Evolutionary conservation across 768 basidiomycete species (phyloP), one percentile per base, ranked within the genome.

Genomic region (Amanita pseudoporphyria): DNA sequence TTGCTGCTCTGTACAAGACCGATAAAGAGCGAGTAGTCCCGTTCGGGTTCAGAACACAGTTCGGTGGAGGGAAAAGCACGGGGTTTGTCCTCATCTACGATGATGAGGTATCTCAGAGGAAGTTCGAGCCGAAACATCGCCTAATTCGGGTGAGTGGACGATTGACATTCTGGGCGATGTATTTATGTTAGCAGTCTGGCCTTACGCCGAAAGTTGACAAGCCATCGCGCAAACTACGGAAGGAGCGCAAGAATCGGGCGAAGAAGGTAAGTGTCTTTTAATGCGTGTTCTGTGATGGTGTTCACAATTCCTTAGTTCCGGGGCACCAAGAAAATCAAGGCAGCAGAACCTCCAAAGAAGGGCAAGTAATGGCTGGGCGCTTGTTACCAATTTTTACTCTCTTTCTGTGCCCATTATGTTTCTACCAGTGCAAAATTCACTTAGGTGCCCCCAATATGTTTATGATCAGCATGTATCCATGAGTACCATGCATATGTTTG

Each of bases 1-100:
- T 99, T 58, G 90, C 92, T 21, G 66, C 72, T 38, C 67, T 95
- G 58, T 99, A 97, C 82, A 98, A 99, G 78, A 75, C 88, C 33
- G 84, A 94, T 54, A 91, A 92, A 69, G 71, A 71, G 54, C 87
- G 90, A 51, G 88, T 98, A 47, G 89, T 96, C 58, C 81, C 89
- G 54, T 99, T 97, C 56, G 95, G 96, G 55, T 83, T 98, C 69
- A 75, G 80, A 68, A 97, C 95, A 62, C 84, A 88, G 43, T 99
- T 98, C 70, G 96, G 96, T 86, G 96, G 96, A 67, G 96, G 95
- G 67, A 78, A 84, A 63, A 93, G 87, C 72, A 95, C 93, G 40
- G 96, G 96, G 45, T 99, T 99, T 68, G 95, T 85, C 41, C 71
- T 98, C 70, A 92, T 99, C 60, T 99, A 99, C 68, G 96, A 99